Conservation (phyloP, 257 asterid species). For the Handroanthus guayacan region DNA sequence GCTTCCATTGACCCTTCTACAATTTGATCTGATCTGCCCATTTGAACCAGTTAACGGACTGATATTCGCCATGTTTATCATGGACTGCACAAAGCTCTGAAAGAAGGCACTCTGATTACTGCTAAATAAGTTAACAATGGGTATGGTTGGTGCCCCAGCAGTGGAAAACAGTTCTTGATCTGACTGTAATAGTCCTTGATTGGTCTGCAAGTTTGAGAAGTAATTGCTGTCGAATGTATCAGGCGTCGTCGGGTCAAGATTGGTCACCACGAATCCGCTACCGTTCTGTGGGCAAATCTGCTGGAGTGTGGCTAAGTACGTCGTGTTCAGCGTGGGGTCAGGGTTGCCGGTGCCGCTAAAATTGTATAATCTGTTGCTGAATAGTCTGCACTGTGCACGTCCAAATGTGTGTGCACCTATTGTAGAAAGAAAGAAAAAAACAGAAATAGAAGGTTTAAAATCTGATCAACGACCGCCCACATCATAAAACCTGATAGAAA, state of each 20-base stretch:
- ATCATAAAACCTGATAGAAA: too few species aligned
- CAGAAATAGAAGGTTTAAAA: too few species aligned
- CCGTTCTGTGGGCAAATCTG: slow-evolving; percentile 67
- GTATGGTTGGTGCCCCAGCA: slow-evolving; percentile 49
- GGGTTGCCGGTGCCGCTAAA: slow-evolving; percentile 59
- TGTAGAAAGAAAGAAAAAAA: neutral
- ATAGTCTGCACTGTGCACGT: slow-evolving; percentile 58
- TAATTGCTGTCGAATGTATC: slow-evolving; percentile 56
- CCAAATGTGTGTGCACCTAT: slow-evolving; percentile 84
- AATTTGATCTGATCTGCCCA: slow-evolving; percentile 65
- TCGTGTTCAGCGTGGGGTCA: slow-evolving; percentile 64
- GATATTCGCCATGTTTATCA: slow-evolving; percentile 76
- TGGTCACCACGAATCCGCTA: slow-evolving; percentile 41
- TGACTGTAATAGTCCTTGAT: slow-evolving; percentile 65
- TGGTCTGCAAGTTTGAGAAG: slow-evolving; percentile 56
- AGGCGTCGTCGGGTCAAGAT: slow-evolving; percentile 59
- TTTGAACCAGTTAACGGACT: slow-evolving; percentile 58
- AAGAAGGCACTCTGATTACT: slow-evolving; percentile 55
- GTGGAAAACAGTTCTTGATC: slow-evolving; percentile 66
- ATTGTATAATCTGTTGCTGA: slow-evolving; percentile 56
- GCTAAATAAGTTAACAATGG: slow-evolving; percentile 54
- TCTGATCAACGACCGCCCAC: too few species aligned
- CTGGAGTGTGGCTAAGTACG: slow-evolving; percentile 49
- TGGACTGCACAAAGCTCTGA: slow-evolving; percentile 57
- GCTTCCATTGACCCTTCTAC: slow-evolving; percentile 47